Percentiles rank a stretch among this genome's conserved stretches.
Evolutionary conservation across 2,329 filamentous ascomycete species (phyloP).

Genomic region (Dactylellina cionopaga): DNA sequence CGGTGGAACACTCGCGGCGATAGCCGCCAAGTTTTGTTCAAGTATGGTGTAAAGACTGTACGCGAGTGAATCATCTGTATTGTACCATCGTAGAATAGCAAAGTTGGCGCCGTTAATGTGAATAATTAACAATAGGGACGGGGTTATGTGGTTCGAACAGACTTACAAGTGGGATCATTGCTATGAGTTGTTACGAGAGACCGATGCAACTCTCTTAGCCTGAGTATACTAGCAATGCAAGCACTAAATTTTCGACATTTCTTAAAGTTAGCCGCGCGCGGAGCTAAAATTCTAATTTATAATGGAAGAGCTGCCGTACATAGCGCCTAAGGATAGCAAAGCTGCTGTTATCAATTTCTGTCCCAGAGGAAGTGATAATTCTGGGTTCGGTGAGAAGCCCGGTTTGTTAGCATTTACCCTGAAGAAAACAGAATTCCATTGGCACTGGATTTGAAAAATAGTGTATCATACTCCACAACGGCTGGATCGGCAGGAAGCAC

Average conservation of each 20-base stretch:
- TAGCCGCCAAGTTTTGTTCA: constrained; percentile 35
- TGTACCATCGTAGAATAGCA: too few relatives aligned
- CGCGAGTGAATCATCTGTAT: constrained; percentile 26
- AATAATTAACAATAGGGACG: not conserved
- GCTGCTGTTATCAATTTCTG: constrained; percentile 40
- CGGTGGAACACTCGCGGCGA: constrained; percentile 37
- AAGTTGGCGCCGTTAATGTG: not conserved
- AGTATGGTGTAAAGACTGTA: constrained; percentile 27
- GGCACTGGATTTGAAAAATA: not conserved
- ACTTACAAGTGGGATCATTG: constrained; percentile 35
- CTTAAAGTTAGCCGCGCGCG: not conserved
- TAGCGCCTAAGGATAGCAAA: constrained; percentile 23
- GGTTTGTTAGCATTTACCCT: not conserved
- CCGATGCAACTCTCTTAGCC: constrained; percentile 19
- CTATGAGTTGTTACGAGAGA: constrained; percentile 14
- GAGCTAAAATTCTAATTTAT: too few relatives aligned
- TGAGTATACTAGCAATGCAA: constrained; percentile 30
- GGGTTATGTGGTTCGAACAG: too few relatives aligned
- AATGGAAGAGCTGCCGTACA: too few relatives aligned
- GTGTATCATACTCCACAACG: constrained; percentile 28
- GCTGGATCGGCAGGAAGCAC: constrained; percentile 32
- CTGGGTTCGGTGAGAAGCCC: not conserved
- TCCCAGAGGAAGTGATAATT: constrained; percentile 19
- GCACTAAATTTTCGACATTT: constrained; percentile 21
- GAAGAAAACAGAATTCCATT: not conserved